phyloP scores from a whole-genome alignment of 805 yeast genomes.

The Grigorovia jiainica region DNA sequence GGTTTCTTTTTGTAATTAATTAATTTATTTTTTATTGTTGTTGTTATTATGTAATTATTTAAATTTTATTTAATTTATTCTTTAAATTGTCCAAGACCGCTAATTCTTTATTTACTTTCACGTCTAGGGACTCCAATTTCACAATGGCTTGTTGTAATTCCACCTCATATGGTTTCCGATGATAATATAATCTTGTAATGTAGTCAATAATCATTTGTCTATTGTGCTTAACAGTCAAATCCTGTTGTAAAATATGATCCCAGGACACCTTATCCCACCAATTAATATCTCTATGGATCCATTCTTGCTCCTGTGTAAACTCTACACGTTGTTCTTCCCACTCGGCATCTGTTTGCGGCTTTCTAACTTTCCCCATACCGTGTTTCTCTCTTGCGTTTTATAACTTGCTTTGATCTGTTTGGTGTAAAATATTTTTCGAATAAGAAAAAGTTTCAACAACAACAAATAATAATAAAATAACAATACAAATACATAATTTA shows the following conservation, averaged over 20 bases:
- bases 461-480: neutral
- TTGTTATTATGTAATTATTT: neutral
- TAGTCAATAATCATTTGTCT: conserved; percentile 48
- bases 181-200: conserved; percentile 54
- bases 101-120: conserved; percentile 38
- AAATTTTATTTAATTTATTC: neutral
- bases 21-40: neutral
- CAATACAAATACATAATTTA: neutral
- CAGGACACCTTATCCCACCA: conserved; percentile 16
- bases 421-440: no score
- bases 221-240: conserved; percentile 39
- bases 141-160: conserved; percentile 28
- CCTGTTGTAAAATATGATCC: neutral
- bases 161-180: conserved; percentile 38
- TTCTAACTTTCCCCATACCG: conserved; percentile 49
- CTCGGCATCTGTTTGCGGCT: conserved; percentile 62
- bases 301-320: conserved; percentile 31
- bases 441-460: no score
- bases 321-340: conserved; percentile 42
- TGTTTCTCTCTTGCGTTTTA: no score
- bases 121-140: neutral
- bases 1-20: no score
- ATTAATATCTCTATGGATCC: conserved; percentile 31
- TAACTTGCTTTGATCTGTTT: no score
- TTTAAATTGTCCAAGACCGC: conserved; percentile 35